These are phyloP conservation scores for Grosmannia penicillata DNA, from an alignment of 2,329 filamentous ascomycete genomes.

Conservation along the genomic window DNA sequence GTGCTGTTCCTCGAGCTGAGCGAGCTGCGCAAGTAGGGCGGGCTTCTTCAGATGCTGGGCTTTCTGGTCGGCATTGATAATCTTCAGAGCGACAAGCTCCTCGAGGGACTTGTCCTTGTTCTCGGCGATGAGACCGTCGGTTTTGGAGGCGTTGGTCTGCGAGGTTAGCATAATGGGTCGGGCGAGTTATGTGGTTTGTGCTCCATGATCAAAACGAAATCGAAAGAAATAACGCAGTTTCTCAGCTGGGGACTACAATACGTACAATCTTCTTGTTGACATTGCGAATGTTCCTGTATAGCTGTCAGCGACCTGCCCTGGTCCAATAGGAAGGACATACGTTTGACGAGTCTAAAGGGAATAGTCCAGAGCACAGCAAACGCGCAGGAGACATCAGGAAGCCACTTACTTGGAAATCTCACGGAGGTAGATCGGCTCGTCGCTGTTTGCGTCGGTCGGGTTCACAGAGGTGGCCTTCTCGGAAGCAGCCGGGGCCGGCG, in stretches of 20 bases:
- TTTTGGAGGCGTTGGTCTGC: conserved; percentile 57
- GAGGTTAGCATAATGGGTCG: neutral
- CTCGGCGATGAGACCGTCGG: conserved; percentile 53
- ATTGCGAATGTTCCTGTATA: conserved; percentile 68
- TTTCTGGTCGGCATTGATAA: conserved; percentile 72
- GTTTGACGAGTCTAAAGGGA: too few relatives aligned
- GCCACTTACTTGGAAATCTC: conserved; percentile 68
- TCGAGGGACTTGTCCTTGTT: conserved; percentile 59
- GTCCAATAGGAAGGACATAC: too few relatives aligned
- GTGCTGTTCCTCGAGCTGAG: conserved; percentile 60
- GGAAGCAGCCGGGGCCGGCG: conserved; percentile 35
- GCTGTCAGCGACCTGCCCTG: too few relatives aligned
- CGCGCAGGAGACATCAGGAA: neutral
- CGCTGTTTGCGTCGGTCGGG: conserved; percentile 31
- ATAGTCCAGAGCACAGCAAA: too few relatives aligned
- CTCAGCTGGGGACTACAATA: too few relatives aligned
- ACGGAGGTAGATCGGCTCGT: conserved; percentile 70
- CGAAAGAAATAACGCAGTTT: neutral
- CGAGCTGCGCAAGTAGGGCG: conserved; percentile 49
- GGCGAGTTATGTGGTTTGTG: too few relatives aligned
- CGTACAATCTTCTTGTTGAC: conserved; percentile 87
- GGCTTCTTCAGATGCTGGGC: conserved; percentile 67
- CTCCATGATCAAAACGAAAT: neutral
- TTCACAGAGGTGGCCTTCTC: conserved; percentile 33
- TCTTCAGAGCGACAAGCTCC: conserved; percentile 52